Evolutionary conservation across 176 grass and related monocot species (phyloP).

Genomic region (Guadua angustifolia): DNA sequence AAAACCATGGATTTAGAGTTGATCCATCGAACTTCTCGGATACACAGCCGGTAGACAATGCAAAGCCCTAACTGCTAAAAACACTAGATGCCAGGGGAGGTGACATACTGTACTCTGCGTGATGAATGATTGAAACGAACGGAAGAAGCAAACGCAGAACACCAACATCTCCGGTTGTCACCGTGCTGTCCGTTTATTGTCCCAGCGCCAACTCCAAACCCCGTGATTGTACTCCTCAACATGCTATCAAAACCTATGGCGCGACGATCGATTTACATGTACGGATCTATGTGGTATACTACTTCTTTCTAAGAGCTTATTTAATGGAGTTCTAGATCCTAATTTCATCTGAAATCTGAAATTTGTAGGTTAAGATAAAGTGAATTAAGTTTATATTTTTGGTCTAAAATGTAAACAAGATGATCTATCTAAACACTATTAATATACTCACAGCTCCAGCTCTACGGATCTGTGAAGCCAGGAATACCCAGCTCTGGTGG

Average conservation of each 20-base stretch:
- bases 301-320: no score
- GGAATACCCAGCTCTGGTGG: no score
- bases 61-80: no score
- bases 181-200: not conserved
- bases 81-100: not conserved
- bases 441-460: no score
- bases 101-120: not conserved
- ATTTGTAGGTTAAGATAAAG: no score
- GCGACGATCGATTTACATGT: not conserved
- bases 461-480: no score
- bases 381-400: no score
- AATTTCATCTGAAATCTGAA: no score
- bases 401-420: no score
- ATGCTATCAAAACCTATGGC: not conserved
- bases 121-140: conserved; percentile 18
- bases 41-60: not conserved
- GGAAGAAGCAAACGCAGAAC: not conserved
- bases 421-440: no score
- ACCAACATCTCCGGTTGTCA: conserved; percentile 39
- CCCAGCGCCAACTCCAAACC: not conserved
- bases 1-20: not conserved
- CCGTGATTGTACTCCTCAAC: conserved; percentile 42
- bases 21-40: not conserved
- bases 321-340: no score
- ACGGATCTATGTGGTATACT: not conserved